phyloP scores from a whole-genome alignment of 768 basidiomycete species.

The Panellus pusillus region DNA sequence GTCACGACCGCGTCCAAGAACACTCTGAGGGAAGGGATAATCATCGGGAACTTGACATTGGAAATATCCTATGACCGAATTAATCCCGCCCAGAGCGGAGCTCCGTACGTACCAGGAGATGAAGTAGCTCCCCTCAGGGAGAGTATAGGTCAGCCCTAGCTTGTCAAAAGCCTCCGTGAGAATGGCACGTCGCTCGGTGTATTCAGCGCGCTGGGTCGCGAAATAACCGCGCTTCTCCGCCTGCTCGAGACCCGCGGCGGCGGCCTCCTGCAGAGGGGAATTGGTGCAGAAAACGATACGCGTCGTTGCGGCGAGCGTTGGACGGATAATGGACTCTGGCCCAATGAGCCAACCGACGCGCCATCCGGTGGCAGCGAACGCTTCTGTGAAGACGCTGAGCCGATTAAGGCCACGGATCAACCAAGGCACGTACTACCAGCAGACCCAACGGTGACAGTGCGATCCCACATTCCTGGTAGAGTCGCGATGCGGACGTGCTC shows the following conservation, averaged over 20 bases:
- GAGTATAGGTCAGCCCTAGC: slow-evolving; percentile 80
- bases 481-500: slow-evolving; percentile 92
- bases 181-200: slow-evolving; percentile 76
- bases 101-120: slow-evolving; percentile 73
- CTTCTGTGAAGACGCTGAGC: slow-evolving; percentile 51
- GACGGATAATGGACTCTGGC: slow-evolving; percentile 75
- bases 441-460: slow-evolving; percentile 94
- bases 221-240: slow-evolving; percentile 75
- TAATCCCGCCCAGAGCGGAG: neutral
- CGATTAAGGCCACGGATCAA: neutral
- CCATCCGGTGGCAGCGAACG: slow-evolving; percentile 97
- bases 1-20: slow-evolving; percentile 81
- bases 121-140: slow-evolving; percentile 92
- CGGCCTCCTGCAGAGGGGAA: slow-evolving; percentile 93
- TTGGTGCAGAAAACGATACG: slow-evolving; percentile 96
- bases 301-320: slow-evolving; percentile 87
- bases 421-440: slow-evolving; percentile 72
- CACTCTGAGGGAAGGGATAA: slow-evolving; percentile 76
- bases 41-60: slow-evolving; percentile 71
- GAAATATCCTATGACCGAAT: slow-evolving; percentile 64
- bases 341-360: slow-evolving; percentile 96
- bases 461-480: slow-evolving; percentile 98
- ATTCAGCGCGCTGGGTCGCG: slow-evolving; percentile 71
- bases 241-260: slow-evolving; percentile 85
- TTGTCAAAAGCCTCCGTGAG: slow-evolving; percentile 78